Conservation (phyloP, 2,329 filamentous ascomycete genomes). For the Exophiala bonariae region DNA sequence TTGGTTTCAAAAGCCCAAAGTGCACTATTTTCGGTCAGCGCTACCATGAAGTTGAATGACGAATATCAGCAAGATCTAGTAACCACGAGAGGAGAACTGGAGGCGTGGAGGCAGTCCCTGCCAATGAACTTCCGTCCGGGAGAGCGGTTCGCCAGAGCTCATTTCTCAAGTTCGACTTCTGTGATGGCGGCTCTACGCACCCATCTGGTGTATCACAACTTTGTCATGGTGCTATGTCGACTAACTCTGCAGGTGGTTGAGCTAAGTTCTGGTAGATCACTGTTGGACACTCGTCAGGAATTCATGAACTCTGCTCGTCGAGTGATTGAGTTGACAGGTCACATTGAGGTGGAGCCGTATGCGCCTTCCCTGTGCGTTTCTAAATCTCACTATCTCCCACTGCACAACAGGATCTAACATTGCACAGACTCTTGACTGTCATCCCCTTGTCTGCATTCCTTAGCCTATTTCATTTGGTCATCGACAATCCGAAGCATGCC, state of each 20-base stretch:
- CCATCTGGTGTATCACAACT: constrained; percentile 35
- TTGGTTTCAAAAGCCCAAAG: constrained; percentile 36
- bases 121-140: constrained; percentile 34
- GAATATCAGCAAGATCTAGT: constrained; percentile 27
- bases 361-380: constrained; percentile 37
- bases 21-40: constrained; percentile 38
- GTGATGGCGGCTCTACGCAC: constrained; percentile 30
- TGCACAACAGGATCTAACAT: constrained; percentile 1
- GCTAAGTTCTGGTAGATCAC: constrained; percentile 14
- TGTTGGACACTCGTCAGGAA: constrained; percentile 24
- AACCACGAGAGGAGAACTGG: constrained; percentile 28
- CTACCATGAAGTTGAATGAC: constrained; percentile 24
- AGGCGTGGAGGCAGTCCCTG: constrained; percentile 35
- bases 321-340: constrained; percentile 36
- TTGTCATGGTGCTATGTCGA: constrained; percentile 35
- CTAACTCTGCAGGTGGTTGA: constrained; percentile 31
- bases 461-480: constrained; percentile 44
- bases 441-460: constrained; percentile 42
- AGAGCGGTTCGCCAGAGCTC: constrained; percentile 23
- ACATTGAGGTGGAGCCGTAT: constrained; percentile 37
- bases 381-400: too few species aligned
- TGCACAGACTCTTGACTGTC: constrained; percentile 31
- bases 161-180: constrained; percentile 17
- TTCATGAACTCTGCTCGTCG: constrained; percentile 35
- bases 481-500: constrained; percentile 38